A percentile compares a stretch with the other conserved stretches of the same genome.
Evolutionary conservation across 139 green algal species (phyloP).

Genomic region (Microglena sp.): DNA sequence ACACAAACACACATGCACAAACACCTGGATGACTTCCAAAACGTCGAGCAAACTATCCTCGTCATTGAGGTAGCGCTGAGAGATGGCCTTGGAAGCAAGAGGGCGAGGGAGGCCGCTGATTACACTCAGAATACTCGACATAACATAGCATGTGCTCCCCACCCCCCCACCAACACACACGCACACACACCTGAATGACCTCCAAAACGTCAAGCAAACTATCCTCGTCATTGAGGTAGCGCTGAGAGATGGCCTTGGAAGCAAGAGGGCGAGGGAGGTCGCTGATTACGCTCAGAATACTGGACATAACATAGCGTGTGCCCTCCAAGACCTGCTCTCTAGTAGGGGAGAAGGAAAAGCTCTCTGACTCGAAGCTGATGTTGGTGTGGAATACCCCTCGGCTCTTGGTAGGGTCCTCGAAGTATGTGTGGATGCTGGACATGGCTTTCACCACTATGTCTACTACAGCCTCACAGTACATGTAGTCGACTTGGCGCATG

Average conservation of each 20-base stretch:
- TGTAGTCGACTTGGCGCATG: constrained; percentile 23
- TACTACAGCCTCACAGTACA: constrained; percentile 16
- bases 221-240: no score
- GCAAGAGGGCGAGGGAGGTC: constrained; percentile 21
- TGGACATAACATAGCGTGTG: no score
- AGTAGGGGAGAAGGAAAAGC: constrained; percentile 5
- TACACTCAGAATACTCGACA: no score
- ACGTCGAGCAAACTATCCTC: no score
- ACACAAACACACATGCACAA: no score
- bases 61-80: constrained; percentile 7
- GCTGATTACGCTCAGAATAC: no score
- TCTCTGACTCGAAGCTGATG: neutral
- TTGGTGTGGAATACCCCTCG: constrained; percentile 10
- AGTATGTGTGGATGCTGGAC: constrained; percentile 18
- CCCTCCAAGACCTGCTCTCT: constrained; percentile 10
- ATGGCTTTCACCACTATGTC: constrained; percentile 4
- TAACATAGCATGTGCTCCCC: neutral
- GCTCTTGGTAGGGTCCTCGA: constrained; percentile 25
- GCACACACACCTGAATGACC: constrained; percentile 12
- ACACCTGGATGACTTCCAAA: no score
- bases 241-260: neutral
- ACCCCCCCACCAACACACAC: no score
- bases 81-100: constrained; percentile 7
- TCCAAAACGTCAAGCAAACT: no score
- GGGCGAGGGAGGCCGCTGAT: constrained; percentile 15